phyloP scores from a whole-genome alignment of 345 rosid species.

The Boechera stricta region DNA sequence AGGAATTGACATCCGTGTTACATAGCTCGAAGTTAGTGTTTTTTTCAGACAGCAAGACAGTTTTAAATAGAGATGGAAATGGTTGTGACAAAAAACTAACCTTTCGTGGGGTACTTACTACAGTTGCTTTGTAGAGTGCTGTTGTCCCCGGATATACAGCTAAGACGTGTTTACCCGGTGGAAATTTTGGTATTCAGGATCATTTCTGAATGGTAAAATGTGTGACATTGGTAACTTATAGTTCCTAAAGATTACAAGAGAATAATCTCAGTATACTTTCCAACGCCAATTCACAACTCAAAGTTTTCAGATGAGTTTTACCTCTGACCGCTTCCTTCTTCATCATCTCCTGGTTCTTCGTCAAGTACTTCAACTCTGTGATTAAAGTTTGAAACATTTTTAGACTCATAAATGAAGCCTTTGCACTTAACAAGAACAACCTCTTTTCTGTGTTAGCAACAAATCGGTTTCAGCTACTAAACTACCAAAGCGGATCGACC shows the following conservation, averaged over 20 bases:
- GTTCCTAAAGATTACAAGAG: slow-evolving; percentile 49
- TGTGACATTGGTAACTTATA: slow-evolving; percentile 80
- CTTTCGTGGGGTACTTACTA: slow-evolving; percentile 76
- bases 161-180: slow-evolving; percentile 85
- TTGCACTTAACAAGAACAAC: neutral
- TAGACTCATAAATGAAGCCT: neutral
- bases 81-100: slow-evolving; percentile 40
- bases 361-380: slow-evolving; percentile 86
- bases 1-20: slow-evolving; percentile 14
- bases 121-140: slow-evolving; percentile 95
- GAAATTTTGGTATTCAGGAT: slow-evolving; percentile 52
- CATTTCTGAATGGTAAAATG: slow-evolving; percentile 71
- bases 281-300: neutral
- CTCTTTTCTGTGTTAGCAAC: neutral
- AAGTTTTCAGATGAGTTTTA: slow-evolving; percentile 32
- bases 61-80: neutral
- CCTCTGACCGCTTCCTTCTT: slow-evolving; percentile 75
- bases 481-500: neutral
- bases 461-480: neutral
- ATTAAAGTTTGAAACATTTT: neutral
- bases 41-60: neutral
- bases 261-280: neutral
- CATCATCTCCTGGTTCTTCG: slow-evolving; percentile 95
- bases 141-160: slow-evolving; percentile 99
- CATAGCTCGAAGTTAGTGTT: neutral